These are phyloP conservation scores for Lepiota brunneoincarnata DNA, from an alignment of 768 basidiomycete species.

Conservation along the genomic window DNA sequence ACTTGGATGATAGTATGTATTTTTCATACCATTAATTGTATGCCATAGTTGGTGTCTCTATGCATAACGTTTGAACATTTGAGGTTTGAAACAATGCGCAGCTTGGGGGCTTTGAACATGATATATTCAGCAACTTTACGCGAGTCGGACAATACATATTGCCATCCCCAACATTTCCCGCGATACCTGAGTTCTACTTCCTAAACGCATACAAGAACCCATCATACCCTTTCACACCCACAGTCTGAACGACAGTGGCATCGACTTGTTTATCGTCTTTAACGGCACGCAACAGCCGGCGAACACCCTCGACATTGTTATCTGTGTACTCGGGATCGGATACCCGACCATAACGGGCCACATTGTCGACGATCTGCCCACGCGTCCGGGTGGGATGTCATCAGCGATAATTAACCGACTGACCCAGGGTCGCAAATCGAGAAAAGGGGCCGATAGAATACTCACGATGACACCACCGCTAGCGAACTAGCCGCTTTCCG, in stretches of 20 bases:
- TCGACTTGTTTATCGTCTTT: conserved; percentile 50
- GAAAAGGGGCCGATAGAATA: conserved; percentile 9
- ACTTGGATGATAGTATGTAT: background rate
- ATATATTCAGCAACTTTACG: too few relatives aligned
- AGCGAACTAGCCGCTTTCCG: conserved; percentile 56
- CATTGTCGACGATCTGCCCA: conserved; percentile 58
- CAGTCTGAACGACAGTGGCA: conserved; percentile 47
- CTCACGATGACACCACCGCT: conserved; percentile 61
- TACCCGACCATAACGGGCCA: conserved; percentile 48
- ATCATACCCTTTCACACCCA: conserved; percentile 52
- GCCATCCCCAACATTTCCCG: too few relatives aligned
- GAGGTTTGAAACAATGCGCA: too few relatives aligned
- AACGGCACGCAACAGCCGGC: conserved; percentile 40
- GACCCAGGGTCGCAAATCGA: too few relatives aligned
- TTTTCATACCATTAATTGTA: conserved; percentile 20
- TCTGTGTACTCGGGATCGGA: conserved; percentile 36
- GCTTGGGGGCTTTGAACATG: too few relatives aligned
- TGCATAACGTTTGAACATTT: too few relatives aligned
- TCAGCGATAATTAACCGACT: too few relatives aligned
- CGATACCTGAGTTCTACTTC: conserved; percentile 24
- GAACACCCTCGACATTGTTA: conserved; percentile 40
- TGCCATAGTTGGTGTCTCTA: conserved; percentile 25
- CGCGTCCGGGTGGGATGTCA: background rate
- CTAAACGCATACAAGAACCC: conserved; percentile 50
- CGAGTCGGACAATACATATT: too few relatives aligned